phyloP scores from a whole-genome alignment of 768 basidiomycete species.

The Coprinopsis sp. region DNA sequence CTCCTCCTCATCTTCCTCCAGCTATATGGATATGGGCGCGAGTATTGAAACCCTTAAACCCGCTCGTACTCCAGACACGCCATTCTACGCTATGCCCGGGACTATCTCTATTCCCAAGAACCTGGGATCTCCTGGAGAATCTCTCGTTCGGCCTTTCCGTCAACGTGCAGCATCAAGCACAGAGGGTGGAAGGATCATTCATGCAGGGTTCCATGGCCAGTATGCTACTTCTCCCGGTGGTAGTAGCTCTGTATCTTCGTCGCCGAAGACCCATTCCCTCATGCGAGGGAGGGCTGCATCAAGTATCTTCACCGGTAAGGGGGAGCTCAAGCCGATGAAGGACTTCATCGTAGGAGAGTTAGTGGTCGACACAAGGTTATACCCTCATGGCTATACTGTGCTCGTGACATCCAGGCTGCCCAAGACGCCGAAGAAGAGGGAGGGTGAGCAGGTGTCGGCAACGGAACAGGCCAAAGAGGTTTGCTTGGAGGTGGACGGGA shows the following conservation, averaged over 20 bases:
- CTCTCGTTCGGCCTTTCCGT: slow-evolving; percentile 11
- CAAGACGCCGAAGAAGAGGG: slow-evolving; percentile 27
- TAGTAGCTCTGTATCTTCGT: neutral
- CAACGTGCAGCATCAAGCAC: slow-evolving; percentile 31
- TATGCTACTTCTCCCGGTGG: slow-evolving; percentile 1
- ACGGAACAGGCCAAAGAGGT: slow-evolving; percentile 1
- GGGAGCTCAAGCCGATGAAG: slow-evolving; percentile 53
- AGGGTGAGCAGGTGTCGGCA: slow-evolving; percentile 11
- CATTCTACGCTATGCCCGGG: slow-evolving; percentile 14
- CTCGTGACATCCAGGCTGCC: slow-evolving; percentile 31
- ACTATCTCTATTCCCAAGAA: slow-evolving; percentile 20
- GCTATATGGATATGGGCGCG: slow-evolving; percentile 1
- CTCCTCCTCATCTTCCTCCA: neutral
- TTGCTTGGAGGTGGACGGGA: slow-evolving; percentile 5
- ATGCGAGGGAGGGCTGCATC: slow-evolving; percentile 11
- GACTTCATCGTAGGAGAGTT: slow-evolving; percentile 78
- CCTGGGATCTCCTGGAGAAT: slow-evolving; percentile 14
- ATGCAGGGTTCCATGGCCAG: slow-evolving; percentile 10
- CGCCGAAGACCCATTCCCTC: neutral
- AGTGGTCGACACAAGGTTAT: slow-evolving; percentile 76
- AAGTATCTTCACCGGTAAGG: slow-evolving; percentile 52
- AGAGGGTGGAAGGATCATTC: slow-evolving; percentile 13
- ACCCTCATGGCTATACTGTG: slow-evolving; percentile 70
- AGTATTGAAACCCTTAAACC: slow-evolving; percentile 6
- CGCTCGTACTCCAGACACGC: slow-evolving; percentile 8